Conservation (phyloP, 768 basidiomycete genomes). For the Mycena kentingensis region DNA sequence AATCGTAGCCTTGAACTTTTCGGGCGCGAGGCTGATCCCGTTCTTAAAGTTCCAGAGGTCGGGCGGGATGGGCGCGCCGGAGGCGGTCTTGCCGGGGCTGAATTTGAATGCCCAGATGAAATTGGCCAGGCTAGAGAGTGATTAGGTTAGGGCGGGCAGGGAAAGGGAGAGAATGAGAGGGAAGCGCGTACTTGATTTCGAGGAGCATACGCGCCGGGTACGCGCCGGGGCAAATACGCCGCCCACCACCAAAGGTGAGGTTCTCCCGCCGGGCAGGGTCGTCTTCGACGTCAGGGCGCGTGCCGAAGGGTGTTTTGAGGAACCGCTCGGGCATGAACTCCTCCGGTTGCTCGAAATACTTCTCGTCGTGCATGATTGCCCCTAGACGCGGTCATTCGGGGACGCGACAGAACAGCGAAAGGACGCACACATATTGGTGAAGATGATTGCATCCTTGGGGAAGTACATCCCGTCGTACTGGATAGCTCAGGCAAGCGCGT, state of each 20-base stretch:
- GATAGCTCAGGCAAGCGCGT: constrained; percentile 6
- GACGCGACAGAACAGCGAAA: not conserved
- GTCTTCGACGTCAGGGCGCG: constrained; percentile 22
- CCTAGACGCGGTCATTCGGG: constrained; percentile 3
- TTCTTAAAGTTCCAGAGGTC: not conserved
- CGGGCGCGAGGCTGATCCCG: not conserved
- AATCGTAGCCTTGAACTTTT: constrained; percentile 16
- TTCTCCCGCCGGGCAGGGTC: constrained; percentile 22
- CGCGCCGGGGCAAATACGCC: constrained; percentile 29
- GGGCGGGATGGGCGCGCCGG: constrained; percentile 15
- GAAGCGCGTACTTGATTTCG: too few species aligned
- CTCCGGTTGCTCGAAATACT: constrained; percentile 26
- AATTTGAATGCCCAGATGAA: constrained; percentile 30
- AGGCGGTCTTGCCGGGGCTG: constrained; percentile 14
- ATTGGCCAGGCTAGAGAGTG: constrained; percentile 18
- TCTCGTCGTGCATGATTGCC: constrained; percentile 30
- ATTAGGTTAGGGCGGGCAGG: not conserved
- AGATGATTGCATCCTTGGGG: constrained; percentile 27
- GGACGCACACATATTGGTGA: constrained; percentile 30
- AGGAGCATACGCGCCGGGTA: constrained; percentile 24
- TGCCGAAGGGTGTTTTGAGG: constrained; percentile 21
- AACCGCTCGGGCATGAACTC: constrained; percentile 30
- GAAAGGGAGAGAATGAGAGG: not conserved
- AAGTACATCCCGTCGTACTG: constrained; percentile 20
- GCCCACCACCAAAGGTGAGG: constrained; percentile 24